Evolutionary conservation across 805 yeast genomes (phyloP), one percentile per base, ranked within the genome.

Genomic region (Yarrowia alimentaria): DNA sequence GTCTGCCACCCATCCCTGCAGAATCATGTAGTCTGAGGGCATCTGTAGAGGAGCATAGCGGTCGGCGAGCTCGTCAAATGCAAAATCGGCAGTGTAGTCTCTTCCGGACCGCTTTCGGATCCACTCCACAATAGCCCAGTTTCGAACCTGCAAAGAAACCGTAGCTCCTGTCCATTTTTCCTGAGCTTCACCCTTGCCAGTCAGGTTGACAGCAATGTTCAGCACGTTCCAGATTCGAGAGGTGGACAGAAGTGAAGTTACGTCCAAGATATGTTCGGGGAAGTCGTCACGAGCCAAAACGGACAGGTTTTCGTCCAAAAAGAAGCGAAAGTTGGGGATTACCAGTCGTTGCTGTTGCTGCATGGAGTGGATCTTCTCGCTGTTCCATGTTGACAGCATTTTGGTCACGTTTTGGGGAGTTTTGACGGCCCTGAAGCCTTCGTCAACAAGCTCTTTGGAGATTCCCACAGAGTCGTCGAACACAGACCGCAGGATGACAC

Each of bases 21-120:
- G 48, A n/a, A 56, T 54, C 51, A 61, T 60, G 13, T 60, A 58
- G 12, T 57, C 62, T 13, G 51, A 24, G 12, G 61, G 59, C 2
- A 69, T 68, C 7, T 69, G 56, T 2, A 67, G 45, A 2, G 64
- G 40, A 1, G 65, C 55, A 51, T 66, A 69, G 20, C 62, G 57
- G 24, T 59, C 63, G 24, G 66, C 49, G 35, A 69, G 70, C 54
- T 69, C 74, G 25, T 61, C 63, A 13, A 60, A 55, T 10, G 63
- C 72, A 54, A 67, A 70, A 50, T 69, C 74, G 18, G 70, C 68
- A 10, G 72, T 67, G 56, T 59, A 69, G 53, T 69, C 71, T 11
- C 59, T 52, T 5, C 60, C 52, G 7, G 62, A 54, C n/a, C 67
- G 59, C 26, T 68, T 62, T 26, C 59, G 58, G 5, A 65, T 62